Conservation (phyloP, 2,329 filamentous ascomycete genomes). For the Aspergillus ruber region DNA sequence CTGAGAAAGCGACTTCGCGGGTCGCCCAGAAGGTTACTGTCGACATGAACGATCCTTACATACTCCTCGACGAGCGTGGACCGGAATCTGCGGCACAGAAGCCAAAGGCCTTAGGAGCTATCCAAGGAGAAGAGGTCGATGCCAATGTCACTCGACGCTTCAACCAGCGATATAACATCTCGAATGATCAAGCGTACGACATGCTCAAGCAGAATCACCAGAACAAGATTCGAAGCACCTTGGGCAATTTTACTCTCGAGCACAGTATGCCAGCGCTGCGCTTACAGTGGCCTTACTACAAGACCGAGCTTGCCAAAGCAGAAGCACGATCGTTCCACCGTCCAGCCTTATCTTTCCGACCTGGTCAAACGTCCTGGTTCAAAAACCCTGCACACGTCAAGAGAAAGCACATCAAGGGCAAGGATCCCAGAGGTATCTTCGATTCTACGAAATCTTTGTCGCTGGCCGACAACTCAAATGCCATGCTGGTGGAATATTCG, state of each 20-base stretch:
- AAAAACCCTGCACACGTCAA: conserved; percentile 67
- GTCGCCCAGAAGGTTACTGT: conserved; percentile 73
- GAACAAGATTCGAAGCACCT: conserved; percentile 86
- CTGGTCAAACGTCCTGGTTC: conserved; percentile 65
- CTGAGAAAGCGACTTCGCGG: conserved; percentile 64
- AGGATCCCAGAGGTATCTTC: conserved; percentile 72
- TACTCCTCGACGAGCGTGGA: conserved; percentile 74
- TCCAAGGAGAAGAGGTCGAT: conserved; percentile 54
- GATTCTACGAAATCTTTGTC: conserved; percentile 74
- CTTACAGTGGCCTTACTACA: conserved; percentile 93
- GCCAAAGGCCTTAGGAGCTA: conserved; percentile 29
- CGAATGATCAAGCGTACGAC: conserved; percentile 93
- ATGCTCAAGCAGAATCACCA: conserved; percentile 94
- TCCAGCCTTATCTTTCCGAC: conserved; percentile 66
- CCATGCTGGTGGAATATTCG: conserved; percentile 88
- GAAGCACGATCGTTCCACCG: conserved; percentile 79
- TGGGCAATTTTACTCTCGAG: conserved; percentile 87
- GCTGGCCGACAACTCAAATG: conserved; percentile 79
- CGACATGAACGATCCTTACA: conserved; percentile 79
- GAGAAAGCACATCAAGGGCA: conserved; percentile 74
- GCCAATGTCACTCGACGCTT: conserved; percentile 67
- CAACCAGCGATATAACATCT: conserved; percentile 82
- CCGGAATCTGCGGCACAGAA: conserved; percentile 56
- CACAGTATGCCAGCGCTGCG: conserved; percentile 89
- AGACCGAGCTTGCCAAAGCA: conserved; percentile 67